Base-by-base conservation (phyloP, 2,329 filamentous ascomycete genomes). In the Phyllosticta citribraziliensis region DNA sequence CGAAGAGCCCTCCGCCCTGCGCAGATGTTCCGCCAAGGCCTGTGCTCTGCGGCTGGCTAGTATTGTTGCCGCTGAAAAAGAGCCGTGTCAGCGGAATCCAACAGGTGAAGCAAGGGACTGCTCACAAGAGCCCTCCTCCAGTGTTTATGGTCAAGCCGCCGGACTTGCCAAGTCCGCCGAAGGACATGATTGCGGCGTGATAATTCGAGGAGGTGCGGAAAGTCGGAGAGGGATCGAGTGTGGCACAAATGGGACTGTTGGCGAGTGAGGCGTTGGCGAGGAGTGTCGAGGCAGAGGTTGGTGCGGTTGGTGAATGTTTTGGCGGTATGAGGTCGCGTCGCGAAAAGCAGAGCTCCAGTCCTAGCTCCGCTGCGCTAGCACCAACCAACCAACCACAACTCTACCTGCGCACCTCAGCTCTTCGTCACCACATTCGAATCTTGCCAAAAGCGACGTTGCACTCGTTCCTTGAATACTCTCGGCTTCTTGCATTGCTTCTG, bases 111-210 rank as follows among this genome's bases (percentile, higher is more conserved):
- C 25, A 30, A 19, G 22, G 22, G 52, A 55, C 24, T 19, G 54
- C 54, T 55, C 27, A 47, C 55, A 62, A 25, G 50, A 54, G 55
- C n/a, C 50, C 47, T 72, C 54, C 69, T 64, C 76, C 76, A 20
- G 82, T 84, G 67, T 83, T 84, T 67, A 84, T 77, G 63, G 77
- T 80, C 68, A 84, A 72, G 62, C 76, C 78, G 67, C 79, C 79
- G 24, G 76, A 79, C 55, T 77, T 73, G 53, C 76, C 77, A 65
- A 79, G 76, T 52, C 76, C 76, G 67, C 77, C 67, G 72, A 75
- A 62, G 20, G 60, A 47, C 60, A 62, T 62, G 25, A n/a, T 40
- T 62, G 52, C 24, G 35, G 35, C 22, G 19, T 47, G n/a, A n/a
- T 17, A 61, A 56, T 27, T 19, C 50, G 27, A 9, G 22, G 20